These are phyloP conservation scores for Cladophialophora bantiana DNA, from an alignment of 2,329 filamentous ascomycete genomes.

Conservation along the genomic window DNA sequence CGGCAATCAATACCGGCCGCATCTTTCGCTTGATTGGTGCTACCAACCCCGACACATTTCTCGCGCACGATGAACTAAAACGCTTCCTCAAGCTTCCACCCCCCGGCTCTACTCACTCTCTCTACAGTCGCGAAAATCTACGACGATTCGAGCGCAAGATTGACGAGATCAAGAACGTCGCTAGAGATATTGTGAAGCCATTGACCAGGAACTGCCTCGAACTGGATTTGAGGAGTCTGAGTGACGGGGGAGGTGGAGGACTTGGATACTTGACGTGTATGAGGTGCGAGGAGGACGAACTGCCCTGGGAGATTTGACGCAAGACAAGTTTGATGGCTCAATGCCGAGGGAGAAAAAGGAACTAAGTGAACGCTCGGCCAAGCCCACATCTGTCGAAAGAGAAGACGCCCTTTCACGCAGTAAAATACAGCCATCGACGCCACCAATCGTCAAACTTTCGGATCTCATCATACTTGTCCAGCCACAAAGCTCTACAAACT, in stretches of 20 bases:
- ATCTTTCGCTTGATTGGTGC: conserved; percentile 80
- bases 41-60: conserved; percentile 67
- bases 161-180: conserved; percentile 86
- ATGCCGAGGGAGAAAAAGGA: background rate
- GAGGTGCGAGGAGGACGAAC: conserved; percentile 66
- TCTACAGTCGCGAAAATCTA: conserved; percentile 87
- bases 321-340: background rate
- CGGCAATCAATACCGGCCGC: conserved; percentile 64
- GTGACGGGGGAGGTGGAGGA: conserved; percentile 53
- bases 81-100: conserved; percentile 84
- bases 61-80: conserved; percentile 87
- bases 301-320: conserved; percentile 62
- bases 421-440: background rate
- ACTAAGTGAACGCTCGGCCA: background rate
- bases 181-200: conserved; percentile 80
- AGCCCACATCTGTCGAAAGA: background rate
- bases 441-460: background rate
- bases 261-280: conserved; percentile 72
- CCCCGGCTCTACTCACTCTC: conserved; percentile 44
- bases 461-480: background rate
- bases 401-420: background rate
- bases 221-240: conserved; percentile 67
- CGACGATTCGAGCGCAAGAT: conserved; percentile 84
- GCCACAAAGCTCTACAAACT: background rate
- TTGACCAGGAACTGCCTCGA: conserved; percentile 86